Conservation (phyloP, 2,329 filamentous ascomycete genomes). For the Penicillium sp. region DNA sequence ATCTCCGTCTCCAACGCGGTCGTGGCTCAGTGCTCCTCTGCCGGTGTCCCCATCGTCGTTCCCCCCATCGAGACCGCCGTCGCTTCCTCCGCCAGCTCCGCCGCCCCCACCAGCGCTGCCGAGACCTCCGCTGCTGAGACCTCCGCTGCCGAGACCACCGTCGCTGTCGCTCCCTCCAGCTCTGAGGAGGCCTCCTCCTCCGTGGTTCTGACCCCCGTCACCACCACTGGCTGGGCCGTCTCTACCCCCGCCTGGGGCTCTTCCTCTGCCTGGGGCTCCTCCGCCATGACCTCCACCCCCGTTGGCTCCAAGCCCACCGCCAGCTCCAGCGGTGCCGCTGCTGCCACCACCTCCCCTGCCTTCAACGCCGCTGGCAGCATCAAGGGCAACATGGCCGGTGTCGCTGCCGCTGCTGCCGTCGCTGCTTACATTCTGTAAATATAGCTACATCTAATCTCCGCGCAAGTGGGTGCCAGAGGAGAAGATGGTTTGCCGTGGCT, state of each 20-base stretch:
- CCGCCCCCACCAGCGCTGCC: conserved; percentile 1
- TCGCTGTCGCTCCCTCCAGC: conserved; percentile 5
- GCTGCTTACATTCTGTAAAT: conserved; percentile 24
- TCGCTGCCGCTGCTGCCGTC: conserved; percentile 21
- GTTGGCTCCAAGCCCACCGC: conserved; percentile 11
- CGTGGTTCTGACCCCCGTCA: background rate
- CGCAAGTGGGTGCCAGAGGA: background rate
- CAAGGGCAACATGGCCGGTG: conserved; percentile 24
- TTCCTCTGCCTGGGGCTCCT: background rate
- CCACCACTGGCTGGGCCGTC: conserved; percentile 6
- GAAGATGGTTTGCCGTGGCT: background rate
- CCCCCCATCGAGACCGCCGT: conserved; percentile 24
- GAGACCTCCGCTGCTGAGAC: background rate
- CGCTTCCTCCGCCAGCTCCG: conserved; percentile 5
- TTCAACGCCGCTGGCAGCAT: conserved; percentile 23
- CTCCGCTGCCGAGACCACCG: conserved; percentile 1
- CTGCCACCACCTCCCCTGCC: conserved; percentile 17
- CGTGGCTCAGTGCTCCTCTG: conserved; percentile 29
- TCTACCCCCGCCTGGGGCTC: conserved; percentile 9
- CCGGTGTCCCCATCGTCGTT: conserved; percentile 34
- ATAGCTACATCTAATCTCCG: conserved; percentile 8
- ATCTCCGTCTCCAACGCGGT: conserved; percentile 33
- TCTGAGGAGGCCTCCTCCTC: background rate
- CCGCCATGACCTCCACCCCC: conserved; percentile 2
- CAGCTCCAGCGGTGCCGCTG: conserved; percentile 9